Percentiles rank a stretch among this genome's conserved stretches.
phyloP scores from a whole-genome alignment of 306 rosid genomes.

The Dryas octopetala region DNA sequence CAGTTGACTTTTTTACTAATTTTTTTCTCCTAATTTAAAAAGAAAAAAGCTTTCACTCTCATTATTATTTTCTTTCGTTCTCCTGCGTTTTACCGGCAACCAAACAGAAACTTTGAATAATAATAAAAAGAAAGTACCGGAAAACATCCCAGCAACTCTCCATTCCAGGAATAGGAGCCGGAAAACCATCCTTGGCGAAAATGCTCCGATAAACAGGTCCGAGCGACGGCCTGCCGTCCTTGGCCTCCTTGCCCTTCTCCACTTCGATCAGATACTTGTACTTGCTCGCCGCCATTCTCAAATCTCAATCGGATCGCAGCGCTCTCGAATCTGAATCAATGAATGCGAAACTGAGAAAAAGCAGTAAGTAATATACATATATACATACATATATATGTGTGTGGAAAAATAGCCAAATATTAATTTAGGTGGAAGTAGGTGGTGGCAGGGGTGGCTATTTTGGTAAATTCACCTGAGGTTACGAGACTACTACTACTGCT shows the following conservation, averaged over 20 bases:
- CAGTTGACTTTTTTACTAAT: background rate
- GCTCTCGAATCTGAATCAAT: background rate
- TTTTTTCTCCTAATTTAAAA: background rate
- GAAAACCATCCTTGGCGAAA: conserved; percentile 82
- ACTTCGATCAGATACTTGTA: conserved; percentile 58
- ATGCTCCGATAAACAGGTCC: conserved; percentile 85
- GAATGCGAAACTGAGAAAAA: background rate
- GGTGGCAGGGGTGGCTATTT: background rate
- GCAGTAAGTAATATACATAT: background rate
- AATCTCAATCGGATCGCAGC: background rate
- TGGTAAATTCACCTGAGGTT: background rate
- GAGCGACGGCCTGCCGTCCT: conserved; percentile 52
- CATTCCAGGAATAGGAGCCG: conserved; percentile 60
- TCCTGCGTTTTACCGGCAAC: background rate
- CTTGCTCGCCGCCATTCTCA: conserved; percentile 44
- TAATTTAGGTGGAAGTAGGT: conserved; percentile 17
- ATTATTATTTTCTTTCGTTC: background rate
- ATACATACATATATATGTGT: background rate
- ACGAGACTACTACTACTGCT: background rate
- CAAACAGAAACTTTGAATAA: background rate
- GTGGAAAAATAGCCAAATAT: background rate
- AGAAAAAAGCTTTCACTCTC: background rate
- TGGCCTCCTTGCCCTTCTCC: conserved; percentile 60
- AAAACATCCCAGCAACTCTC: conserved; percentile 93
- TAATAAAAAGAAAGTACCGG: conserved; percentile 37